Evolutionary conservation across 163 green algal species (phyloP), one percentile per base, ranked within the genome.

Genomic region (Prototheca wickerhamii): DNA sequence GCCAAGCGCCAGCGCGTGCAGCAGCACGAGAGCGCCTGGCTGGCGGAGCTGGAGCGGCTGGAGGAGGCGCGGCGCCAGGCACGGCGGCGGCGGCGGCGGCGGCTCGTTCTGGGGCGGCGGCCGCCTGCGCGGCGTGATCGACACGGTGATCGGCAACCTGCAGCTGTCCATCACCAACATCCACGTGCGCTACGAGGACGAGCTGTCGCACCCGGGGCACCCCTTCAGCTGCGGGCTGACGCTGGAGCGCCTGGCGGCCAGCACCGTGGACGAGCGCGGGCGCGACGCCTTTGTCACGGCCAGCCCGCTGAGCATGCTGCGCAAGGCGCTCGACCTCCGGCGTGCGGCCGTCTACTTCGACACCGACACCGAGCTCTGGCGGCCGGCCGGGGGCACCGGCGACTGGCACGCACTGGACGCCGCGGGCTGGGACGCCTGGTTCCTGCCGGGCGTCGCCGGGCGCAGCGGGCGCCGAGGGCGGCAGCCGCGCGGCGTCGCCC

Each of bases 131-230:
- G 81, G 73, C 28, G 72, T 95, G 35, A 86, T 96, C 21, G 77
- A 92, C 69, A 96, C 88, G 0, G 82, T 98, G 10, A 76, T 98
- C 4, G 91, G 85, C 58, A 98, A 98, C 73, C 77, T 98, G 33
- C 88, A 98, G 82, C 73, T 98, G 52, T 84, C 73, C 53, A 88
- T 98, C 61, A 93, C 75, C 58, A 97, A 97, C 64, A 71, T 98
- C 33, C 93, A 98, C 71, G 74, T 98, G 7, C 78, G 89, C 10
- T 79, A 77, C 33, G 69, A 79, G 34, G 67, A 80, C 23, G 54
- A 46, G 1, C 2, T 44, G 10, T 68, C 57, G 58, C 71, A 77
- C 37, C 73, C 76, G 10, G 80, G 80, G 1, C 77, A 84, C 58
- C 70, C 56, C 7, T 88, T 96, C 72, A 74, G 83, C 8, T 77